Conservation (phyloP, 306 rosid genomes). For the Acacia acuminata region DNA sequence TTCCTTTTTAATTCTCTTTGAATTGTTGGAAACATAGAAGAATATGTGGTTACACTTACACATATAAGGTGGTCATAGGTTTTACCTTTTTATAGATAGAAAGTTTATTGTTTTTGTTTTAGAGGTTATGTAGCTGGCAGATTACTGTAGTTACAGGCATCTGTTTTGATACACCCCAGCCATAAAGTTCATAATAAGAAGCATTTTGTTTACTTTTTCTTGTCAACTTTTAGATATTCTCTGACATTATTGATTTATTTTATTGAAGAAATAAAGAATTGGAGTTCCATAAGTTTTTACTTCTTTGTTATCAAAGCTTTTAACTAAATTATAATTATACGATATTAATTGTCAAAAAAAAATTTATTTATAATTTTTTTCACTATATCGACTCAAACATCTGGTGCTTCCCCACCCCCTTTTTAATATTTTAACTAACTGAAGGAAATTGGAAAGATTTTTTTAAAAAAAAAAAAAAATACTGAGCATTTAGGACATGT, state of each 20-base stretch:
- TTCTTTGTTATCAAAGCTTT: background rate
- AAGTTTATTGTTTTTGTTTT: conserved; percentile 4
- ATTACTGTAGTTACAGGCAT: background rate
- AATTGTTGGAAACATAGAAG: conserved; percentile 21
- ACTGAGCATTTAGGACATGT: background rate
- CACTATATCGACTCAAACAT: background rate
- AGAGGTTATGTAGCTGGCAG: conserved; percentile 14
- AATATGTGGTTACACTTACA: conserved; percentile 16
- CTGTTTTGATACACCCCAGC: background rate
- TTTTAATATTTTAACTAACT: background rate
- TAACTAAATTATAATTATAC: background rate
- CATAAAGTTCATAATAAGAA: conserved; percentile 5
- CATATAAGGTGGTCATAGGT: conserved; percentile 28
- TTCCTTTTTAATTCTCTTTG: background rate
- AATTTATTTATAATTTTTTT: background rate
- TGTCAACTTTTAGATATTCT: background rate
- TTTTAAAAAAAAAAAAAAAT: background rate
- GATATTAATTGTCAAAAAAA: background rate
- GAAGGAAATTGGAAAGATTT: no score
- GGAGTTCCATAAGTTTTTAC: background rate
- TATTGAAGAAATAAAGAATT: background rate
- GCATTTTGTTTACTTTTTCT: no score
- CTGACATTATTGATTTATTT: no score
- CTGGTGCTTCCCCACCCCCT: background rate
- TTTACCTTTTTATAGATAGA: conserved; percentile 4